These are phyloP conservation scores for Talaromyces wortmannii DNA, from an alignment of 495 filamentous ascomycete genomes.

Conservation along the genomic window DNA sequence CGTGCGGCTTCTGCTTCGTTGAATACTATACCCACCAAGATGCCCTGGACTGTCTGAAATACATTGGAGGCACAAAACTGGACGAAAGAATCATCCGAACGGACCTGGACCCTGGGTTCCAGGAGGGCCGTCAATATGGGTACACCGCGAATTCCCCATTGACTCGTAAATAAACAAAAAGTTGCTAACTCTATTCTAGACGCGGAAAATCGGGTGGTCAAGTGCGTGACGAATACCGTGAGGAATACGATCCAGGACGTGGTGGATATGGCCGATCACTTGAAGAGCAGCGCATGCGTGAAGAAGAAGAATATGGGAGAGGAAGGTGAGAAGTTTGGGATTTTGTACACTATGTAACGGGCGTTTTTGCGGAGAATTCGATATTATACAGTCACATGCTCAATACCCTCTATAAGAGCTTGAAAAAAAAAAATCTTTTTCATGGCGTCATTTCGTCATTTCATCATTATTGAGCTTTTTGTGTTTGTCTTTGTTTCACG, in stretches of 20 bases:
- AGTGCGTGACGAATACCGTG: conserved; percentile 94
- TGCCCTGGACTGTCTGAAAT: conserved; percentile 96
- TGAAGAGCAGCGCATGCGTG: conserved; percentile 55
- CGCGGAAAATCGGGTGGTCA: conserved; percentile 91
- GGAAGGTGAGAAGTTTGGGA: conserved; percentile 28
- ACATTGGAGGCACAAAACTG: conserved; percentile 96
- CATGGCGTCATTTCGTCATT: neutral
- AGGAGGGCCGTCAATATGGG: conserved; percentile 94
- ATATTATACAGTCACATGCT: neutral
- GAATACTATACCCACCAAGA: conserved; percentile 98
- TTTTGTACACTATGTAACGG: neutral
- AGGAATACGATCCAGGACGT: conserved; percentile 91
- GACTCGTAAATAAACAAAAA: conserved; percentile 11
- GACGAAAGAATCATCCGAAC: conserved; percentile 95
- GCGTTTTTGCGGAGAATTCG: conserved; percentile 2
- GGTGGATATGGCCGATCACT: conserved; percentile 76
- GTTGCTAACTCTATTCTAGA: conserved; percentile 26
- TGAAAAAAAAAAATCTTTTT: neutral
- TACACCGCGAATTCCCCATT: conserved; percentile 18
- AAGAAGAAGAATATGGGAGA: conserved; percentile 45
- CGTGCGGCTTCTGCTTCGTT: conserved; percentile 98
- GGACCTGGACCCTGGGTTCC: conserved; percentile 94
- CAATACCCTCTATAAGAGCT: neutral
- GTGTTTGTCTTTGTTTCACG: conserved; percentile 16
- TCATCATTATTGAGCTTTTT: conserved; percentile 15